Evolutionary conservation across 192 early-diverging fungal species (phyloP).

Genomic region (Paraglomus brasilianum): DNA sequence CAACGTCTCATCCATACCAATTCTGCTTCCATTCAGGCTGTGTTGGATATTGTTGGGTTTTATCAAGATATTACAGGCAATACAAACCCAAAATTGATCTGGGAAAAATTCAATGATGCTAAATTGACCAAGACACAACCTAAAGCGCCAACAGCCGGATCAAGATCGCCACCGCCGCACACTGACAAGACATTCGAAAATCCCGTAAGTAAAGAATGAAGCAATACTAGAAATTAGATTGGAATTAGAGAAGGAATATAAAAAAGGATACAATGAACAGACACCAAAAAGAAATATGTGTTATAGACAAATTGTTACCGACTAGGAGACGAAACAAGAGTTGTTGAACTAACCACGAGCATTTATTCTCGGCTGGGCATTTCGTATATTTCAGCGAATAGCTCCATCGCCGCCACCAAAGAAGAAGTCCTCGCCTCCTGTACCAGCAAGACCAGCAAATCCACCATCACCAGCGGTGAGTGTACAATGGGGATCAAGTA

Average conservation of each 20-base stretch:
- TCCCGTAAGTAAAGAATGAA: constrained; percentile 30
- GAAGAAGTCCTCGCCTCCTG: constrained; percentile 26
- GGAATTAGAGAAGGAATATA: too few relatives aligned
- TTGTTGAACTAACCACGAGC: neutral
- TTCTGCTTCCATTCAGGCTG: constrained; percentile 45
- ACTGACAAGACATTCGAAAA: constrained; percentile 35
- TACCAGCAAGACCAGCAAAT: constrained; percentile 18
- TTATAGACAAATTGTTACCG: too few relatives aligned
- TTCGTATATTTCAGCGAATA: constrained; percentile 17
- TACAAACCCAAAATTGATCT: constrained; percentile 43
- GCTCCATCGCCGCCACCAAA: constrained; percentile 23
- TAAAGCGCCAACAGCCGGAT: constrained; percentile 10
- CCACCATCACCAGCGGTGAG: constrained; percentile 1
- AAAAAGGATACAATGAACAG: constrained; percentile 11
- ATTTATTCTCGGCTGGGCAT: neutral
- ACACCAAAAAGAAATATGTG: constrained; percentile 15
- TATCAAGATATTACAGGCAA: constrained; percentile 64
- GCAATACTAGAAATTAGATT: neutral
- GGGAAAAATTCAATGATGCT: constrained; percentile 47
- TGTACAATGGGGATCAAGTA: too few relatives aligned
- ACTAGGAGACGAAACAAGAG: too few relatives aligned
- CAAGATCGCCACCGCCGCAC: constrained; percentile 5
- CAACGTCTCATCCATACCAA: neutral
- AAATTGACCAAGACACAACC: constrained; percentile 28
- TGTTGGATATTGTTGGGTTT: constrained; percentile 81